These are phyloP conservation scores for Fusarium sp. DNA, from an alignment of 2,329 filamentous ascomycete species.

Conservation along the genomic window DNA sequence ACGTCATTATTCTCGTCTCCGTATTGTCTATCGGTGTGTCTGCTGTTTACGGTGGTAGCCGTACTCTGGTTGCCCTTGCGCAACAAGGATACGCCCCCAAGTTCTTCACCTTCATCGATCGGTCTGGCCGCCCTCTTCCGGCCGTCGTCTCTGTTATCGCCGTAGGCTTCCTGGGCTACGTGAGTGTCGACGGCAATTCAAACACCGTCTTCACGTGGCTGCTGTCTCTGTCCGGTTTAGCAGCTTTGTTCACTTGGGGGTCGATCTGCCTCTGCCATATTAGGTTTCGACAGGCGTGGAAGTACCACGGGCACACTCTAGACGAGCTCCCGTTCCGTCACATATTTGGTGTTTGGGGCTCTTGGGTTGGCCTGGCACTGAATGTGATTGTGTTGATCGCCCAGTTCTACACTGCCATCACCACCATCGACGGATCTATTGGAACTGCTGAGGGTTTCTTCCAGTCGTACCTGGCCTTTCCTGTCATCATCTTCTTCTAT, in stretches of 20 bases:
- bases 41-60: conserved; percentile 66
- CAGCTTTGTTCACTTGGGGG: conserved; percentile 74
- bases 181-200: conserved; percentile 56
- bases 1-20: conserved; percentile 66
- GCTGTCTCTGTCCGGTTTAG: conserved; percentile 69
- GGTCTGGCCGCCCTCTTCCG: conserved; percentile 63
- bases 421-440: conserved; percentile 46
- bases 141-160: conserved; percentile 58
- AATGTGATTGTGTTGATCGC: conserved; percentile 65
- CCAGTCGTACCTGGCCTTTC: conserved; percentile 61
- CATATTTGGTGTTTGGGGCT: conserved; percentile 68
- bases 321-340: conserved; percentile 74
- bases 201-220: conserved; percentile 71
- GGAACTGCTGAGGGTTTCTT: conserved; percentile 58
- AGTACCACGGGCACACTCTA: conserved; percentile 65
- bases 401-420: conserved; percentile 61
- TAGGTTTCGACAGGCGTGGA: conserved; percentile 73
- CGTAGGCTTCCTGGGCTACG: conserved; percentile 61
- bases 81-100: conserved; percentile 67
- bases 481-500: conserved; percentile 64
- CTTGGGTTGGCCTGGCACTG: conserved; percentile 68
- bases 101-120: conserved; percentile 66
- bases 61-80: conserved; percentile 66
- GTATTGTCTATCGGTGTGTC: conserved; percentile 68
- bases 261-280: conserved; percentile 75